These are phyloP conservation scores for Cercospora berteroae DNA, from an alignment of 2,329 filamentous ascomycete species.

Conservation along the genomic window DNA sequence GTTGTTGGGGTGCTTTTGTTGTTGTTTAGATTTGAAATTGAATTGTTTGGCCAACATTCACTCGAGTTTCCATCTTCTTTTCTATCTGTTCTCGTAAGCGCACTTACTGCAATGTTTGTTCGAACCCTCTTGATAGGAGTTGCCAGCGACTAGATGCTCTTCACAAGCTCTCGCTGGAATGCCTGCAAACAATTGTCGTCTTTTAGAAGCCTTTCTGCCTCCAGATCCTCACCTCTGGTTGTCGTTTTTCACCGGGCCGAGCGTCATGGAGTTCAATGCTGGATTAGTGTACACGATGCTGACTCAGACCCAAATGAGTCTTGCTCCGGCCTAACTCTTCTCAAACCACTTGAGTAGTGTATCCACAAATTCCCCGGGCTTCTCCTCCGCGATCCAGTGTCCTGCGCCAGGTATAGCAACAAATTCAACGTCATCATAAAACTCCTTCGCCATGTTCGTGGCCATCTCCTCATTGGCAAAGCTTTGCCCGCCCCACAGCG, in stretches of 20 bases:
- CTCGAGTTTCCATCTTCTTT: background rate
- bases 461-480: slow-evolving; percentile 35
- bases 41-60: background rate
- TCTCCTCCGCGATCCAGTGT: slow-evolving; percentile 44
- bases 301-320: background rate
- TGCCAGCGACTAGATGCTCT: background rate
- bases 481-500: slow-evolving; percentile 36
- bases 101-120: background rate
- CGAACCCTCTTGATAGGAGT: background rate
- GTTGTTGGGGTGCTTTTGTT: background rate
- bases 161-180: background rate
- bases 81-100: background rate
- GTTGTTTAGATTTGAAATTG: background rate
- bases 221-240: background rate
- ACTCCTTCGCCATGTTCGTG: slow-evolving; percentile 27
- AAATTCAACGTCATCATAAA: slow-evolving; percentile 34
- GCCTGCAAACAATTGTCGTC: no score
- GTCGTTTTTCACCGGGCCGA: background rate
- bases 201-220: background rate
- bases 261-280: background rate
- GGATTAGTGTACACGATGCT: background rate
- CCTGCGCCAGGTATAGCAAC: slow-evolving; percentile 33
- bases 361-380: slow-evolving; percentile 40
- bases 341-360: slow-evolving; percentile 36
- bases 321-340: slow-evolving; percentile 10